Base-by-base conservation (phyloP, 768 basidiomycete genomes). In the Leccinum arenicola region DNA sequence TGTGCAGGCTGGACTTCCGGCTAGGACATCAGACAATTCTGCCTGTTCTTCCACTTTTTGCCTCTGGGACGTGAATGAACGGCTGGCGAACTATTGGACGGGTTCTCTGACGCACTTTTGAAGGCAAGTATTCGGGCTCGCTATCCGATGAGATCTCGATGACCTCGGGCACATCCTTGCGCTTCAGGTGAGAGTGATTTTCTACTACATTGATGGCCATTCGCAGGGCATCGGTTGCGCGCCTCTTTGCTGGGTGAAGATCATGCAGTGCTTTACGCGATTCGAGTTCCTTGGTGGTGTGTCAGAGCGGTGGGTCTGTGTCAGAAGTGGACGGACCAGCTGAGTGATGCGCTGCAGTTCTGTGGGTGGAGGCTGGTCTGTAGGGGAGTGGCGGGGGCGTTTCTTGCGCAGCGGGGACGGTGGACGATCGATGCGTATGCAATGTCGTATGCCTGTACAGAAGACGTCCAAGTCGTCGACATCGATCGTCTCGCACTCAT, bases 71-170 rank as follows among this genome's bases (percentile, higher is more conserved):
- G 31, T 38, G 6, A 17, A 3, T 4, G 50, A 47, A 45, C 25
- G 29, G 25, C 5, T 21, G 29, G 14, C 3, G 0, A 11, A 54
- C 1, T 36, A 23, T 9, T 3, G 9, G 43, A 59, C 3, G 38
- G 7, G 19, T 1, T 9, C 10, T 2, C 19, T 10, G 45, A 60
- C 71, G 23, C 23, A 69, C 71, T 59, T 72, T 72, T 36, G 43
- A 19, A 23, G 65, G 57, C 54, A 17, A 58, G 11, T 2, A 38
- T n/a, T 71, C 71, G 8, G 60, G 35, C 31, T 74, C 71, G 21
- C 73, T 73, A 51, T 74, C 71, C n/a, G 71, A 73, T 3, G 65
- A 62, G 40, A 74, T 63, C 33, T 63, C 68, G 52, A 74, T 67
- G 2, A 65, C 47, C 21, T 71, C 68, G 1, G 1, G 21, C 21